Base-by-base conservation (phyloP, 2,329 filamentous ascomycete species). In the Aciculosporium take region DNA sequence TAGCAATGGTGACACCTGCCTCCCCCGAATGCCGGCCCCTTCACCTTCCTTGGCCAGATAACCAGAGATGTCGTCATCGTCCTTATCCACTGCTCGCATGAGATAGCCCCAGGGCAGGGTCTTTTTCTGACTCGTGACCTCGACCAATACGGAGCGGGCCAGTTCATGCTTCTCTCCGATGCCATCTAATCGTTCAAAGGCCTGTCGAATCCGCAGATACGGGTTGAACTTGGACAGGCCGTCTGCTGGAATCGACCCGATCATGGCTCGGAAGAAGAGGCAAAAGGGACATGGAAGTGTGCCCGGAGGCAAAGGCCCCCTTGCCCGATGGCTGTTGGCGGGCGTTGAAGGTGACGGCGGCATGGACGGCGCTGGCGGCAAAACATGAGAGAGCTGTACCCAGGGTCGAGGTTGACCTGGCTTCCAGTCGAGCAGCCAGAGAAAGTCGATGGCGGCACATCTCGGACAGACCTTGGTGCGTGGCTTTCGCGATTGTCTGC, bases 51-150 rank as follows among this genome's bases (percentile, higher is more conserved):
- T 10, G n/a, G 15, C 21, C 15, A 23, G 12, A 23, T 40, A 37
- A 9, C 12, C 23, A 43, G 43, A 34, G 53, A 55, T n/a, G 44
- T 50, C 29, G 15, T 49, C 49, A 17, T 50, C 46, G 10, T 56
- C 55, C 17, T 45, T 41, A 20, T 56, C 52, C 1, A 46, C 51
- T 9, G 56, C 50, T 21, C 49, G 56, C 28, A 63, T 47, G 29
- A 63, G 55, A 45, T 61, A 61, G 5, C 59, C 60, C 55, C 59
- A 60, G 0, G 59, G 59, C 31, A 63, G 49, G 3, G 54, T 49
- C 41, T 58, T 60, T 45, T 54, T 59, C 46, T 56, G 56, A 4
- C 57, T 59, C 32, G 55, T 57, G 15, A 63, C 60, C 48, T 63
- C 59, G 32, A 60, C 55, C 27, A 63, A 39, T 9, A 63, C 56